Evolutionary conservation across 768 basidiomycete species (phyloP).

Genomic region (Phlebiopsis gigantea): DNA sequence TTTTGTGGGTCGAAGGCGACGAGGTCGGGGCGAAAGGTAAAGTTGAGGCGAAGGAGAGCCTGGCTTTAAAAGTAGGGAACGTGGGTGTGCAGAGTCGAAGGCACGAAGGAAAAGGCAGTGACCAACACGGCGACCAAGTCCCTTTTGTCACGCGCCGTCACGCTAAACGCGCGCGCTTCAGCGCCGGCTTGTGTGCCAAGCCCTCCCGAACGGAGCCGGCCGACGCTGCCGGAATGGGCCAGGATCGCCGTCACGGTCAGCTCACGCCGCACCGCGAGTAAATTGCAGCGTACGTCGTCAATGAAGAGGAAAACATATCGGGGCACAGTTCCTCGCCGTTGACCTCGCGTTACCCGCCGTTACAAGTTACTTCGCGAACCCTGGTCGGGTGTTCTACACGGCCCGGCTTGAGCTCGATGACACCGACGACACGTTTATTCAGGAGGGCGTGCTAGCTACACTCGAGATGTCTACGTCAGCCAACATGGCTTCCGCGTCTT

Average conservation of each 20-base stretch:
- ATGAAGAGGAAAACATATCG: background rate
- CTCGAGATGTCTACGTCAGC: constrained; percentile 7
- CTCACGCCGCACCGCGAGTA: background rate
- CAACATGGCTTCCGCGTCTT: constrained; percentile 60
- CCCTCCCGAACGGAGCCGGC: background rate
- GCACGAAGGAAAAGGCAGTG: constrained; percentile 1
- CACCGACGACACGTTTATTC: background rate
- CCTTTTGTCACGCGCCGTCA: constrained; percentile 2
- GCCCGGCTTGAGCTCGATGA: background rate
- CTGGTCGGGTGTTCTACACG: background rate
- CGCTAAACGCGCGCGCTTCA: background rate
- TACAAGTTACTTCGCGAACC: background rate
- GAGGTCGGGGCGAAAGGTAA: background rate
- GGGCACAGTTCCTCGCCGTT: background rate
- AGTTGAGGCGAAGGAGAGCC: background rate
- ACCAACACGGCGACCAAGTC: constrained; percentile 3
- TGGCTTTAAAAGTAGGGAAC: constrained; percentile 9
- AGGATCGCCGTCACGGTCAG: background rate
- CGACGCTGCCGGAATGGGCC: background rate
- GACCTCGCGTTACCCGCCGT: background rate
- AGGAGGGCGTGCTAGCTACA: background rate
- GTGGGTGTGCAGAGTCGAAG: constrained; percentile 6
- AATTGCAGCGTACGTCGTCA: background rate
- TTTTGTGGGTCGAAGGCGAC: background rate
- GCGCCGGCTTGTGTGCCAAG: background rate